Evolutionary conservation across 164 flowering plant species (phyloP).

Genomic region (Magnolia changhungtana): DNA sequence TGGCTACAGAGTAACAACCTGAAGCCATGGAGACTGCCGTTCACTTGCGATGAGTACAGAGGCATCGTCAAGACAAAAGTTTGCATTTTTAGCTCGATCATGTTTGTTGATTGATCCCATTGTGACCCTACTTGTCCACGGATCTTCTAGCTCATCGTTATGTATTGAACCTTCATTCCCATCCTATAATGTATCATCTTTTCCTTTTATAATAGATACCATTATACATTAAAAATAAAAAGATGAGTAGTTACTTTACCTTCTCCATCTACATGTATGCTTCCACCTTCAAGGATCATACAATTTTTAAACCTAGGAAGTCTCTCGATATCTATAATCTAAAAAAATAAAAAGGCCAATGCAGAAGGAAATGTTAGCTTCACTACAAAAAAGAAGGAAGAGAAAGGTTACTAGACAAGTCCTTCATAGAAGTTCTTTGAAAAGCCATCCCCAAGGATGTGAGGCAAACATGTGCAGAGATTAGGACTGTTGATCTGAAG

Average conservation of each 20-base stretch:
- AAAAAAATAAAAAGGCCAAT: slow-evolving; percentile 10
- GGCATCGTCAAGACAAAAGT: too few relatives aligned
- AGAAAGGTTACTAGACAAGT: not conserved
- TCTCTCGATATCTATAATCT: slow-evolving; percentile 76
- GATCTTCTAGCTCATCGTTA: not conserved
- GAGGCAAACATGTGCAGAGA: not conserved
- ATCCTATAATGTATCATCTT: not conserved
- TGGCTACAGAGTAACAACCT: too few relatives aligned
- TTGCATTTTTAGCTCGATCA: too few relatives aligned
- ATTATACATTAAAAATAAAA: not conserved
- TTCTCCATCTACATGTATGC: slow-evolving; percentile 99
- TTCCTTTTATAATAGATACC: not conserved
- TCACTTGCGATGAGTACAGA: too few relatives aligned
- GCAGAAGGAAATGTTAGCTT: not conserved
- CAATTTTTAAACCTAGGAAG: slow-evolving; percentile 68
- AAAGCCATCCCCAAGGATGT: not conserved
- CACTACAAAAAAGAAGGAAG: not conserved
- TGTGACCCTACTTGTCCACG: not conserved
- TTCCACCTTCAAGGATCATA: slow-evolving; percentile 94
- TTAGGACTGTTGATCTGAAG: too few relatives aligned
- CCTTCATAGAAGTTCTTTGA: not conserved
- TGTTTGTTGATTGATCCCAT: not conserved
- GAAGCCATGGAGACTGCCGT: too few relatives aligned
- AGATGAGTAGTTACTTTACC: slow-evolving; percentile 23
- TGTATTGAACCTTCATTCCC: not conserved